A percentile compares a stretch with the other conserved stretches of the same genome.
Evolutionary conservation across 2,329 filamentous ascomycete genomes (phyloP).

Genomic region (Fusarium tjaetaba): DNA sequence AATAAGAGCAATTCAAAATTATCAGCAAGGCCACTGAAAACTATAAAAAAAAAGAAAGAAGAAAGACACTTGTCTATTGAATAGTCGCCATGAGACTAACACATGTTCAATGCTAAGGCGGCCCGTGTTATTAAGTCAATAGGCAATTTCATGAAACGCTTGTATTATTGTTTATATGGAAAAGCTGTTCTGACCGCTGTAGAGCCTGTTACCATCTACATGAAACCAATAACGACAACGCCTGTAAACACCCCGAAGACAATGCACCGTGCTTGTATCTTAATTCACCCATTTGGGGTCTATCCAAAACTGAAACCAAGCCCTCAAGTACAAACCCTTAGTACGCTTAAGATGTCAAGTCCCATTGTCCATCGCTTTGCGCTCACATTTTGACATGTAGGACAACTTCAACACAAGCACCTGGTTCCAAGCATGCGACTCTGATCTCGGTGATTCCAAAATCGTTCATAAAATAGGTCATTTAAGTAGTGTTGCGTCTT

Average conservation of each 20-base stretch:
- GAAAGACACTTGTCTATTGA: not conserved
- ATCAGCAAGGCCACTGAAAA: not conserved
- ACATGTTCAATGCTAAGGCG: not conserved
- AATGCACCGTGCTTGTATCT: slow-evolving; percentile 17
- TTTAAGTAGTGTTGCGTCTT: not conserved
- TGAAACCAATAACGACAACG: slow-evolving; percentile 13
- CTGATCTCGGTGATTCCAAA: not conserved
- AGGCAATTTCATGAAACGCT: not conserved
- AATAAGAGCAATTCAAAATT: not conserved
- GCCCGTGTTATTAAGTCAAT: too few species aligned
- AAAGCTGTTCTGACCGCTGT: slow-evolving; percentile 3
- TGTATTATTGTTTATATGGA: slow-evolving; percentile 1
- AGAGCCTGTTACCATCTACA: slow-evolving; percentile 26
- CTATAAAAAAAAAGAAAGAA: too few species aligned
- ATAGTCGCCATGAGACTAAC: not conserved
- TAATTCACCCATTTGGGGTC: not conserved
- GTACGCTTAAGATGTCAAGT: not conserved
- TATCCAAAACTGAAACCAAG: not conserved
- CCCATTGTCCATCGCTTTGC: not conserved
- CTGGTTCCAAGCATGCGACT: not conserved
- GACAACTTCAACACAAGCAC: not conserved
- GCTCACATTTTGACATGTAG: not conserved
- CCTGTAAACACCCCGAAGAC: slow-evolving; percentile 11
- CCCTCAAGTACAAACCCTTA: not conserved
- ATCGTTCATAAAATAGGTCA: not conserved